Evolutionary conservation across 2,329 filamentous ascomycete species (phyloP).

Genomic region (Diaporthe batatas): DNA sequence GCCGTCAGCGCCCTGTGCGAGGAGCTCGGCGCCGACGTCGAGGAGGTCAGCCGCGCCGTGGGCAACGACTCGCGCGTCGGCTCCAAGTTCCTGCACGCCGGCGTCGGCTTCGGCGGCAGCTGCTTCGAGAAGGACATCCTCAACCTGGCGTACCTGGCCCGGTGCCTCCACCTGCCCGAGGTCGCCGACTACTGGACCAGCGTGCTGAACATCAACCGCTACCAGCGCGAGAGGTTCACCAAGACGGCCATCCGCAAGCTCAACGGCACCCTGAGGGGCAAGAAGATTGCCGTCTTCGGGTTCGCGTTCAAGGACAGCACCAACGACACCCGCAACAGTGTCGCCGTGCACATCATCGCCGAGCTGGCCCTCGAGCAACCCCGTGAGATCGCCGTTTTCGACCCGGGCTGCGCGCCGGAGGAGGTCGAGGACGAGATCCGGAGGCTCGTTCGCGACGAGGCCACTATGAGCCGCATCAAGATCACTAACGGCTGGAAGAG

Average conservation of each 20-base stretch:
- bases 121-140: constrained; percentile 75
- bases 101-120: constrained; percentile 73
- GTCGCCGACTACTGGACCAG: constrained; percentile 71
- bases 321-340: constrained; percentile 68
- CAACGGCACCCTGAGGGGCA: constrained; percentile 65
- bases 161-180: constrained; percentile 67
- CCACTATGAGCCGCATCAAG: constrained; percentile 50
- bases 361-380: constrained; percentile 63
- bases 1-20: constrained; percentile 73
- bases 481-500: constrained; percentile 58
- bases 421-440: constrained; percentile 49
- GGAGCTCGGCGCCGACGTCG: constrained; percentile 68
- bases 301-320: constrained; percentile 75
- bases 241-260: constrained; percentile 66
- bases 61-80: constrained; percentile 71
- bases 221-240: constrained; percentile 68
- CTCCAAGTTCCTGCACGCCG: constrained; percentile 68
- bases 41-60: constrained; percentile 67
- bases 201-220: constrained; percentile 71
- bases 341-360: constrained; percentile 66
- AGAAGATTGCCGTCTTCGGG: constrained; percentile 70
- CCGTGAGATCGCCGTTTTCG: constrained; percentile 64
- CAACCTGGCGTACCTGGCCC: constrained; percentile 69
- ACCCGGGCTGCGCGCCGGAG: constrained; percentile 59
- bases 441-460: constrained; percentile 46